These are phyloP conservation scores for Ceratobasidium sp. DNA, from an alignment of 1,284 basidiomycete genomes.

Conservation along the genomic window DNA sequence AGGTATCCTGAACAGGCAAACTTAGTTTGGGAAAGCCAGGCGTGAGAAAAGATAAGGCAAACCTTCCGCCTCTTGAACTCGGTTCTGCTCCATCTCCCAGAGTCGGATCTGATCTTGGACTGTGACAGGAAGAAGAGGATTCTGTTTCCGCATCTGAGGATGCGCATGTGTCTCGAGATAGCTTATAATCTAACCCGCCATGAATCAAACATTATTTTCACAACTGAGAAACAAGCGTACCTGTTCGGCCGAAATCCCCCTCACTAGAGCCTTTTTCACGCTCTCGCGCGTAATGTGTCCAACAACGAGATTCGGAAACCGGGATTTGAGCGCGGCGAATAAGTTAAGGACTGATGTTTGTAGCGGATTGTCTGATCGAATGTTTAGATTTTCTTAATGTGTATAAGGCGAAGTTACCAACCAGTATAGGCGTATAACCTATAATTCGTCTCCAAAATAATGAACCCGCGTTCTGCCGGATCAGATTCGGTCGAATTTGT, in stretches of 20 bases:
- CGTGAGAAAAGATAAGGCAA: conserved; percentile 48
- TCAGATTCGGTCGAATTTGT: conserved; percentile 61
- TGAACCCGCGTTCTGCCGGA: conserved; percentile 84
- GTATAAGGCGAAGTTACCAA: conserved; percentile 58
- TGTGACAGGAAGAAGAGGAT: conserved; percentile 92
- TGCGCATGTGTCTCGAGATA: conserved; percentile 96
- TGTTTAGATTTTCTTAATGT: background rate
- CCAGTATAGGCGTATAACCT: conserved; percentile 98
- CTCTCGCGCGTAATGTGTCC: conserved; percentile 95
- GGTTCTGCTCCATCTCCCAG: conserved; percentile 97
- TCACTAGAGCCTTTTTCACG: conserved; percentile 92
- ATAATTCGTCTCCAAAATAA: conserved; percentile 99
- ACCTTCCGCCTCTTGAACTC: conserved; percentile 91
- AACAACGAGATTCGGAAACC: conserved; percentile 96
- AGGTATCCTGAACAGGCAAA: conserved; percentile 75
- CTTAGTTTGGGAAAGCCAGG: conserved; percentile 46
- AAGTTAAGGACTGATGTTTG: conserved; percentile 97
- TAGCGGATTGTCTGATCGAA: conserved; percentile 83
- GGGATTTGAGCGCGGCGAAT: conserved; percentile 92
- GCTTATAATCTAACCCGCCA: conserved; percentile 82
- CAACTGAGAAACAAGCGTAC: conserved; percentile 62
- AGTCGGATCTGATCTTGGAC: conserved; percentile 98
- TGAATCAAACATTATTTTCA: conserved; percentile 8
- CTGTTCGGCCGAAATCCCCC: conserved; percentile 97
- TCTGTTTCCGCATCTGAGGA: conserved; percentile 97